Evolutionary conservation across 2,329 filamentous ascomycete species (phyloP), one percentile per base, ranked within the genome.

Genomic region (Ascochyta pisi): DNA sequence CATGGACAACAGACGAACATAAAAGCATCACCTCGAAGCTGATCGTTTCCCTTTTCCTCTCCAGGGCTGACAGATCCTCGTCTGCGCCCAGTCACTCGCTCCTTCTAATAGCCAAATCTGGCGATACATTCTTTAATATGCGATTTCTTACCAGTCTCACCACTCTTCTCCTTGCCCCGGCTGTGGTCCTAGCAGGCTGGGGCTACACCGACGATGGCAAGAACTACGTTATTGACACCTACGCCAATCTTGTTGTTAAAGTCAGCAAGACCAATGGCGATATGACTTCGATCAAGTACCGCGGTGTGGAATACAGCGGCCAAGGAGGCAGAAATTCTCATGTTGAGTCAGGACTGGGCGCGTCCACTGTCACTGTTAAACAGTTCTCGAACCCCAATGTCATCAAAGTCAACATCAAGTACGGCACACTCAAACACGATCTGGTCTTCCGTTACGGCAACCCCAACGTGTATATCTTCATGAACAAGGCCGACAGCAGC

Each of bases 251-350:
- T 3, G 51, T 71, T 19, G 66, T 71, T 39, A 65, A 65, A 10
- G 66, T 70, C 50, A 67, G 63, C 61, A 67, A 80, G 57, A 77
- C 77, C 16, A 86, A 77, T 68, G 86, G 84, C 57, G 85, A 87
- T 63, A 84, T 88, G 71, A 86, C 80, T 29, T 87, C 85, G 1
- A 84, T 88, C 69, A 81, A 81, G 52, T 87, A 81, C 68, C 80
- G 82, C 24, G 83, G 83, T 50, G 76, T 78, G 27, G 83, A 88
- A 67, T 83, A 85, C 65, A 64, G 71, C 9, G 71, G 75, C 45
- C 79, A 79, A 38, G 50, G 33, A n/a, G 65, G 64, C 13, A 68
- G 58, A 40, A 78, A 78, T 44, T 82, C 81, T 22, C 84, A 86
- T 46, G 82, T 86, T 53, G 77, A 78, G 39, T 86, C 84, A 3